Evolutionary conservation across 371 early-diverging fungal genomes (phyloP).

Genomic region (Actinomortierella ambigua): DNA sequence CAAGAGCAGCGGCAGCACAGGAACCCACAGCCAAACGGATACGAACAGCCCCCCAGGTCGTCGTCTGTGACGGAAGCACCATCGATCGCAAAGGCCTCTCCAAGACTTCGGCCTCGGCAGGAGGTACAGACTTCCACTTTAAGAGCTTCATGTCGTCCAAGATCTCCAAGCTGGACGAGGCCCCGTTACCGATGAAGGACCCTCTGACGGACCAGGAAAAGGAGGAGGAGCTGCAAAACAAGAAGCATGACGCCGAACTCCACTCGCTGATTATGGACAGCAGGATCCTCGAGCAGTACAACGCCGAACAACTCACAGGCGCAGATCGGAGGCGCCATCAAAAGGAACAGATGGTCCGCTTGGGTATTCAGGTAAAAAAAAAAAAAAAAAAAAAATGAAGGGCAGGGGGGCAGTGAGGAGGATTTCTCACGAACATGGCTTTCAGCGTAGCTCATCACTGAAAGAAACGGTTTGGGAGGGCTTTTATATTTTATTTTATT

Average conservation of each 20-base stretch:
- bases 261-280: constrained; percentile 37
- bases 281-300: constrained; percentile 38
- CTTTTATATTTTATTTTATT: not conserved
- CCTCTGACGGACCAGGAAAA: constrained; percentile 40
- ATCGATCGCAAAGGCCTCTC: constrained; percentile 18
- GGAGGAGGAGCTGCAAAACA: constrained; percentile 35
- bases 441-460: too few species aligned
- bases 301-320: constrained; percentile 36
- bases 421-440: too few species aligned
- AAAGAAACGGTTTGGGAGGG: too few species aligned
- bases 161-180: constrained; percentile 42
- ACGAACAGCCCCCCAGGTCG: constrained; percentile 26
- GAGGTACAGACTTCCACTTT: constrained; percentile 32
- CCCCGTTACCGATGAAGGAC: constrained; percentile 28
- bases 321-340: constrained; percentile 38
- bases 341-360: constrained; percentile 27
- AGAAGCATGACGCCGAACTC: constrained; percentile 32
- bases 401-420: too few species aligned
- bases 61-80: constrained; percentile 39
- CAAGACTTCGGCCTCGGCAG: constrained; percentile 12
- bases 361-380: constrained; percentile 34
- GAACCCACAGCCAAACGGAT: constrained; percentile 21
- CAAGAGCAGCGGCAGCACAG: too few species aligned
- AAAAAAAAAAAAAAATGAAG: too few species aligned
- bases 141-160: constrained; percentile 47